Conservation (phyloP, 2,329 filamentous ascomycete genomes). For the Zymoseptoria tritici region DNA sequence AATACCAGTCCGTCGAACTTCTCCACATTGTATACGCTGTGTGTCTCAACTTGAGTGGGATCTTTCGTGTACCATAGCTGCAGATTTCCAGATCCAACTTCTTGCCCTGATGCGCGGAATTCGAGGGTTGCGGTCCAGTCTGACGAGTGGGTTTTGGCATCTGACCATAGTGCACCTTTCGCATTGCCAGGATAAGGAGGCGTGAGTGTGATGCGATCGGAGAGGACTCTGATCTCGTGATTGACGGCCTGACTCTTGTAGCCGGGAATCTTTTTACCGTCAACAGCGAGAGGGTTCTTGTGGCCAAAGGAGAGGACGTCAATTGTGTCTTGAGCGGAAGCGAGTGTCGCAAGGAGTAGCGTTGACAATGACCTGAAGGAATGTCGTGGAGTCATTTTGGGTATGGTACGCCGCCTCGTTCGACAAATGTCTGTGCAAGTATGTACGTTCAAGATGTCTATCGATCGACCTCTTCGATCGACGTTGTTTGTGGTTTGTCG, state of each 20-base stretch:
- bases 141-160: conserved; percentile 50
- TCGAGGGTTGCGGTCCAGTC: conserved; percentile 74
- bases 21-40: conserved; percentile 75
- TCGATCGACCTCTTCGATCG: neutral
- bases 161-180: conserved; percentile 75
- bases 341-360: conserved; percentile 20
- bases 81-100: conserved; percentile 78
- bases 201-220: conserved; percentile 86
- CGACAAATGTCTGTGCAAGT: neutral
- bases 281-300: conserved; percentile 25
- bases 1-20: conserved; percentile 87
- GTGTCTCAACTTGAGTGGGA: conserved; percentile 55
- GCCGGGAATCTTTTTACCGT: conserved; percentile 50
- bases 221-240: conserved; percentile 56
- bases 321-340: conserved; percentile 22
- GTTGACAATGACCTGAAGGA: conserved; percentile 13
- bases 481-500: neutral
- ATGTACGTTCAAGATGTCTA: neutral
- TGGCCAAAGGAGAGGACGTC: conserved; percentile 64
- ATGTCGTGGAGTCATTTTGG: neutral
- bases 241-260: conserved; percentile 50
- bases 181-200: conserved; percentile 80
- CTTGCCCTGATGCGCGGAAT: conserved; percentile 79
- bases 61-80: conserved; percentile 85
- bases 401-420: neutral